A percentile compares a stretch with the other conserved stretches of the same genome.
These are phyloP conservation scores for cucumber (Cucumis sativus) DNA, from an alignment of 306 rosid species.

Conservation along the genomic window Cucumber_9930_V3 NC_026660.2:20488001-20488500, in stretches of 20 bases:
- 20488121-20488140: neutral
- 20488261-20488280: conserved; percentile 2
- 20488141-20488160: neutral
- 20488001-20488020: neutral
- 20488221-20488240: neutral
- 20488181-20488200: neutral
- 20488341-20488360: conserved; percentile 90
- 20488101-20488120: neutral
- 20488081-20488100: neutral
- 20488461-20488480: no score
- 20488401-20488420: no score
- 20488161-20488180: neutral
- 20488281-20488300: conserved; percentile 78
- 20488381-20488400: no score
- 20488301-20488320: conserved; percentile 78
- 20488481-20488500: no score
- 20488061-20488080: neutral
- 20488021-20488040: neutral
- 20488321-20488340: conserved; percentile 96
- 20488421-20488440: no score
- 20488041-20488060: neutral
- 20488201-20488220: neutral
- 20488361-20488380: neutral
- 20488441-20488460: no score
- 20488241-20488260: neutral